Evolutionary conservation across 1,284 basidiomycete species (phyloP).

Genomic region (Earliella scabrosa): DNA sequence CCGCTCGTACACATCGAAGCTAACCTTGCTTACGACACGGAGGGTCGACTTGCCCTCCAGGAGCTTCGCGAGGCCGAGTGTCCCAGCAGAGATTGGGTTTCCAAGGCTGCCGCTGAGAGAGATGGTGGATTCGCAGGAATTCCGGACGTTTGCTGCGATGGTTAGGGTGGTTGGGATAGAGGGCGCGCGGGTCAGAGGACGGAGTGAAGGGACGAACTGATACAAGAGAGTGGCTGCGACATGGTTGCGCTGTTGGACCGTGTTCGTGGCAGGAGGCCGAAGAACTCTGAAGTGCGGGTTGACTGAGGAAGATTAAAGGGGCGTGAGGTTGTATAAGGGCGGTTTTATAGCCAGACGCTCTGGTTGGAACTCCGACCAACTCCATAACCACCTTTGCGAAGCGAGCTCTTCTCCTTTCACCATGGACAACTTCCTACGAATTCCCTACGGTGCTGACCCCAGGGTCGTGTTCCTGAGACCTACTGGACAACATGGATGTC

Average conservation of each 20-base stretch:
- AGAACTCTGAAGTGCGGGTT: too few species aligned
- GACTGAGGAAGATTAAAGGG: too few species aligned
- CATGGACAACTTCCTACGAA: background rate
- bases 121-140: background rate
- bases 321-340: too few species aligned
- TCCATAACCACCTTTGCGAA: background rate
- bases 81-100: background rate
- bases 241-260: background rate
- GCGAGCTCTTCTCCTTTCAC: background rate
- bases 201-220: background rate
- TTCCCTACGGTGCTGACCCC: too few species aligned
- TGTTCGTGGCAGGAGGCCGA: too few species aligned
- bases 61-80: background rate
- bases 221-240: background rate
- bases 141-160: background rate
- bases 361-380: background rate
- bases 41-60: background rate
- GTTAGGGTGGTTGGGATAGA: background rate
- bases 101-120: background rate
- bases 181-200: too few species aligned
- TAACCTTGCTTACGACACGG: background rate
- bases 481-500: too few species aligned
- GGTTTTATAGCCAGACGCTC: background rate
- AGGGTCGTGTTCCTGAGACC: too few species aligned
- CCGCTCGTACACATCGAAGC: background rate